A percentile compares a stretch with the other conserved stretches of the same genome.
phyloP scores from a whole-genome alignment of 352 stramenopile species.

The Peronospora belbahrii region DNA sequence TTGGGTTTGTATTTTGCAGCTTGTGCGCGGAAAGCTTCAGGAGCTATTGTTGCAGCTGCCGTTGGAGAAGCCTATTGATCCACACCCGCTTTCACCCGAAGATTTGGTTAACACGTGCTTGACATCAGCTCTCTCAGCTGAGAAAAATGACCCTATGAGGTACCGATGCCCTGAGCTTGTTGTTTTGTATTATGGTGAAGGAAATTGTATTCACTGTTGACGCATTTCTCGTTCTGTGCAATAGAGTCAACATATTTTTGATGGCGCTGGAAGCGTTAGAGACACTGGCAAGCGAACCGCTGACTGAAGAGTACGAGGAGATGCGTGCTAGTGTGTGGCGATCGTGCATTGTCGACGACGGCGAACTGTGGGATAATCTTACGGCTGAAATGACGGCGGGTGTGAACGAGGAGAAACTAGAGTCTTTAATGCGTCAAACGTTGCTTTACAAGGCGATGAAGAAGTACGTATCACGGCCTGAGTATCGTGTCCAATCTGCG shows the following conservation, averaged over 20 bases:
- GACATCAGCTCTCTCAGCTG: conserved; percentile 30
- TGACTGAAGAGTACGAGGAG: conserved; percentile 34
- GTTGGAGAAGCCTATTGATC: conserved; percentile 29
- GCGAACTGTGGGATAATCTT: conserved; percentile 49
- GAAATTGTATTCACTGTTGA: not conserved
- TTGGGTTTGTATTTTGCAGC: conserved; percentile 19
- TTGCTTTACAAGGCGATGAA: conserved; percentile 58
- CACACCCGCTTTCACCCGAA: conserved; percentile 33
- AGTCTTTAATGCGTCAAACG: conserved; percentile 60
- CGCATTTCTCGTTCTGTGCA: not conserved
- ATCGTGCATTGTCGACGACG: conserved; percentile 45
- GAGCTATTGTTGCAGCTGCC: conserved; percentile 55
- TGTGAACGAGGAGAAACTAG: conserved; percentile 57
- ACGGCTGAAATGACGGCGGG: conserved; percentile 40
- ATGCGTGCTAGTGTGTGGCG: conserved; percentile 46
- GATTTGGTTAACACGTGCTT: conserved; percentile 46
- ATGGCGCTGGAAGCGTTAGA: conserved; percentile 65
- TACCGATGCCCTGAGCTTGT: conserved; percentile 7
- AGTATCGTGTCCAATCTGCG: conserved; percentile 8
- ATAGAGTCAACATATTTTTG: conserved; percentile 60
- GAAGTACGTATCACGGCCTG: conserved; percentile 33
- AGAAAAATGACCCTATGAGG: conserved; percentile 48
- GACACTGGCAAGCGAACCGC: conserved; percentile 29
- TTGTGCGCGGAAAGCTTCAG: conserved; percentile 49
- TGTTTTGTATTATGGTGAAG: not conserved